Evolutionary conservation across 805 yeast genomes (phyloP).

Genomic region (Metschnikowia baotianmanensis): DNA sequence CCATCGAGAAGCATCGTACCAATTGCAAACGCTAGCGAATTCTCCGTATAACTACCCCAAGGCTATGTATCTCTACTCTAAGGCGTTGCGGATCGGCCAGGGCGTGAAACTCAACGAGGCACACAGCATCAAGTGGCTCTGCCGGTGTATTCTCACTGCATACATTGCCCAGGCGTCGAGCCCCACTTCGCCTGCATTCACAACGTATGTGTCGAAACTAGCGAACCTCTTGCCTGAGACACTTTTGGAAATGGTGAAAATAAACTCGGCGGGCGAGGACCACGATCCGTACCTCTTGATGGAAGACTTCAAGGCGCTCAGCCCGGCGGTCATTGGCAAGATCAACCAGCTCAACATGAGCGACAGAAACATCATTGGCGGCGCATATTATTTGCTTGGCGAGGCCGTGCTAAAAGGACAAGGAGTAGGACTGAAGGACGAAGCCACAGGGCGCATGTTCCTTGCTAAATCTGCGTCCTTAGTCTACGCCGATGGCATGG

Average conservation of each 20-base stretch:
- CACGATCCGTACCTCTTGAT: constrained; percentile 28
- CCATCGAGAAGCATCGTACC: constrained; percentile 66
- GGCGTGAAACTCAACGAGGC: constrained; percentile 59
- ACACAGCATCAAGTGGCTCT: constrained; percentile 59
- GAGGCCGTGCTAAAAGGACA: constrained; percentile 52
- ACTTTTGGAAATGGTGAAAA: constrained; percentile 25
- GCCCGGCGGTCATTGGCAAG: constrained; percentile 26
- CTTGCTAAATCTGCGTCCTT: constrained; percentile 63
- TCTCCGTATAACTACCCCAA: constrained; percentile 51
- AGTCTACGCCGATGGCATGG: constrained; percentile 69
- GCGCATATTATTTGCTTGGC: constrained; percentile 62
- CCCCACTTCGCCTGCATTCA: constrained; percentile 10
- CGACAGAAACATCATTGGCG: constrained; percentile 42
- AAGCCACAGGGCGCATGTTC: constrained; percentile 53
- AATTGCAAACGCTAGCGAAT: constrained; percentile 61
- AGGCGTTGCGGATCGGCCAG: constrained; percentile 65
- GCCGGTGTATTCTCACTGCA: constrained; percentile 39
- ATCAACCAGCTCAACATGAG: constrained; percentile 30
- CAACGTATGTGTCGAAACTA: constrained; percentile 25
- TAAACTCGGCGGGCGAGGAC: constrained; percentile 23
- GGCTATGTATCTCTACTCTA: constrained; percentile 68
- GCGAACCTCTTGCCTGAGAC: constrained; percentile 29
- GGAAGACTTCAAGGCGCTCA: constrained; percentile 24
- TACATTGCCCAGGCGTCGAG: constrained; percentile 13
- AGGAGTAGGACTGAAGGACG: constrained; percentile 52